Evolutionary conservation across 1,139 yeast species (phyloP).

Genomic region (Magnusiomyces magnusii): DNA sequence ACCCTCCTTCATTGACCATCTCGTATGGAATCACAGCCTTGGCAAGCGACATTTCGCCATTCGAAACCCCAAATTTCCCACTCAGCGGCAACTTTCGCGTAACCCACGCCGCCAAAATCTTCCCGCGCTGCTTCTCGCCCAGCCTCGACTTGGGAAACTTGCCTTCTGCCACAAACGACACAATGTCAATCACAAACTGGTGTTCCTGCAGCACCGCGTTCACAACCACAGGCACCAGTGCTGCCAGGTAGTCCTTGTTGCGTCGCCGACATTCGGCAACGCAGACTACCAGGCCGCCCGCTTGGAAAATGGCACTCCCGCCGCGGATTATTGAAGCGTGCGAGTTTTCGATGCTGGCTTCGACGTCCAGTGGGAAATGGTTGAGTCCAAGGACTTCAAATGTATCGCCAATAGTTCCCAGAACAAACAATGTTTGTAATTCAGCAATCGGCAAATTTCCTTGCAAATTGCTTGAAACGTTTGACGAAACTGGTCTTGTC

Average conservation of each 20-base stretch:
- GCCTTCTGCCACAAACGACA: slow-evolving; percentile 65
- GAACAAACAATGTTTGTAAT: slow-evolving; percentile 73
- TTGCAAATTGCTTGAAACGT: too few species aligned
- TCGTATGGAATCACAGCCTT: too few species aligned
- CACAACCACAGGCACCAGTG: slow-evolving; percentile 76
- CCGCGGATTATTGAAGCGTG: slow-evolving; percentile 52
- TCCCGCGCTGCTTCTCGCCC: slow-evolving; percentile 70
- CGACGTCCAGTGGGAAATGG: slow-evolving; percentile 84
- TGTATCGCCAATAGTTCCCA: slow-evolving; percentile 82
- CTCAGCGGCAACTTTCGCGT: slow-evolving; percentile 36
- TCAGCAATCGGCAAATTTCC: slow-evolving; percentile 41
- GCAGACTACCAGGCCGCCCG: slow-evolving; percentile 74
- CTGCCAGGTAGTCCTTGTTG: slow-evolving; percentile 43
- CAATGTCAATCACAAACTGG: slow-evolving; percentile 77
- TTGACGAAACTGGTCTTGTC: slow-evolving; percentile 34
- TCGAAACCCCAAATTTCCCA: slow-evolving; percentile 34
- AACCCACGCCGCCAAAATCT: slow-evolving; percentile 51
- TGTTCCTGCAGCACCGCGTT: slow-evolving; percentile 74
- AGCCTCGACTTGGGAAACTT: slow-evolving; percentile 61
- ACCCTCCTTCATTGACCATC: too few species aligned
- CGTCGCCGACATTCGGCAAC: slow-evolving; percentile 53
- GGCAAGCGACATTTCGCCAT: slow-evolving; percentile 24
- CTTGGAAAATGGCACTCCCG: slow-evolving; percentile 65
- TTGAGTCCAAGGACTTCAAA: slow-evolving; percentile 88
- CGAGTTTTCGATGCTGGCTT: slow-evolving; percentile 60